Evolutionary conservation across 306 rosid species (phyloP), one percentile per base, ranked within the genome.

Genomic region (Myrica gale): DNA sequence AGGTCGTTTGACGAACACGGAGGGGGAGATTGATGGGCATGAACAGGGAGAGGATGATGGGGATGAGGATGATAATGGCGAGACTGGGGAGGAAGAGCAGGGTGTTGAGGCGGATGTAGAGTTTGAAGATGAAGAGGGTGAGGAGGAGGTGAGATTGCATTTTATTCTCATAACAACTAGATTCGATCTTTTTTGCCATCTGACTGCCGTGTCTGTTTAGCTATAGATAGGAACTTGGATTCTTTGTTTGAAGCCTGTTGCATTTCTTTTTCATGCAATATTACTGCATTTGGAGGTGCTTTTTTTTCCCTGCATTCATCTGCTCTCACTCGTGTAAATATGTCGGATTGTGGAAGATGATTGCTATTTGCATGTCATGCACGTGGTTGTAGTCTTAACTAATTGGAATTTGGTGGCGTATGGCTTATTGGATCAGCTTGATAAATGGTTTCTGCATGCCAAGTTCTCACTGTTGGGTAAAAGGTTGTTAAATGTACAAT

Each of bases 21-120:
- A 93, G 39, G 98, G 98, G 0, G 98, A 93, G 85, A 93, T 93
- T 63, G 98, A 93, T 79, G 98, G 95, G 20, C 98, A 93, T 16
- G 98, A 93, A 62, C 97, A 93, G 74, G 97, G 98, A 13, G 97
- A 93, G 87, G 96, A 90, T 80, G 96, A 84, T 51, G 96, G 84
- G 4, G 92, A 86, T 8, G 98, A 90, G 44, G 96, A 93, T 76
- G 98, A 90, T 58, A 88, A 86, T 51, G 96, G 91, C 39, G 98
- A 90, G 90, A 90, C 96, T 12, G 96, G 94, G 0, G 96, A 93
- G 73, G 98, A 90, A 41, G 96, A 82, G 82, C 80, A 80, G 62
- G 90, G 87, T 4, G 82, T 83, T 1, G 95, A 89, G 42, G 90
- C 67, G 9, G 97, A 83, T 52, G 91, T 82, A 11, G 96, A 82